Conservation (phyloP, 2,329 filamentous ascomycete genomes). For the Remersonia thermophila region DNA sequence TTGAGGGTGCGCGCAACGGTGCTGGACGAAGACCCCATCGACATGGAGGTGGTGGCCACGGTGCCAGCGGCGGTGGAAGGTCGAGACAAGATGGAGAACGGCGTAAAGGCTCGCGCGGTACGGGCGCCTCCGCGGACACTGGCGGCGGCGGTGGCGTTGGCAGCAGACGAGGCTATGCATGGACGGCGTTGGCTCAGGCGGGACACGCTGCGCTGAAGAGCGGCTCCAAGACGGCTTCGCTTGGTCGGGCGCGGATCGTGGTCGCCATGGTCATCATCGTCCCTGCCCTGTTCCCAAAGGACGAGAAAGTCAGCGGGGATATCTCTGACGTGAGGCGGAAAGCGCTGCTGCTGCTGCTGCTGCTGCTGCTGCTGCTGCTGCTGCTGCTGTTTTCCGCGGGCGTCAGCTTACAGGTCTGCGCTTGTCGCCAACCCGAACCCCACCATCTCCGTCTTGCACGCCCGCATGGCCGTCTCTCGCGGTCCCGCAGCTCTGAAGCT, state of each 20-base stretch:
- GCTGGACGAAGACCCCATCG: not conserved
- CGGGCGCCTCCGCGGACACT: not conserved
- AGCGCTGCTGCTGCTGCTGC: too few species aligned
- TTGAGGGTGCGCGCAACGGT: constrained; percentile 8
- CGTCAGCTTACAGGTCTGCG: too few species aligned
- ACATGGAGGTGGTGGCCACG: not conserved
- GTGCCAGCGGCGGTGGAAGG: too few species aligned
- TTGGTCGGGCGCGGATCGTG: constrained; percentile 3
- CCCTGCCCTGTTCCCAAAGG: not conserved
- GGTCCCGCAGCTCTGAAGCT: too few species aligned
- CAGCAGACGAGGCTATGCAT: not conserved
- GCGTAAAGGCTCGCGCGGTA: not conserved
- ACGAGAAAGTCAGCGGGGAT: not conserved
- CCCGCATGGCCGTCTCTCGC: too few species aligned
- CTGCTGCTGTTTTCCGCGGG: too few species aligned
- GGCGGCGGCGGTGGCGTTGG: not conserved
- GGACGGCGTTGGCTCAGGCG: not conserved
- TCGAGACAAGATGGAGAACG: constrained; percentile 2
- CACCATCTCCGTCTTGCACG: too few species aligned
- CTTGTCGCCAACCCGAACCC: too few species aligned
- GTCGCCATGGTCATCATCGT: not conserved
- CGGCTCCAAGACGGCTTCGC: constrained; percentile 4
- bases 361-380: too few species aligned
- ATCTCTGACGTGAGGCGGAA: too few species aligned
- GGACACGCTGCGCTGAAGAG: constrained; percentile 1